These are phyloP conservation scores for Mangifera indica DNA, from an alignment of 345 rosid species.

Conservation along the genomic window DNA sequence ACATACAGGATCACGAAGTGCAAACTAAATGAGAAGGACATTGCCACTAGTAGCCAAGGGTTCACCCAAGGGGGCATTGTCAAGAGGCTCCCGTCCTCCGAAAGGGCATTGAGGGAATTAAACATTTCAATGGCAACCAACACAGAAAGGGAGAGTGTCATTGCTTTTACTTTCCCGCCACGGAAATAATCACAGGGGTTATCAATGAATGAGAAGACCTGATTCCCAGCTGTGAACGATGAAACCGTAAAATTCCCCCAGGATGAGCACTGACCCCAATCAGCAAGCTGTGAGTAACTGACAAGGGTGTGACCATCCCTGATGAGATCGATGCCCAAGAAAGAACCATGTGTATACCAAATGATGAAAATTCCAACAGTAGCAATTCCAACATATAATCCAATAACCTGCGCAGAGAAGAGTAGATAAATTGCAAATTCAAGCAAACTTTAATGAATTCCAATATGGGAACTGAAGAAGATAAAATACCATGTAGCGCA, in stretches of 20 bases:
- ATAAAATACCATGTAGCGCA: constrained; percentile 67
- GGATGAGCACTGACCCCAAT: constrained; percentile 63
- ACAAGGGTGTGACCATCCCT: constrained; percentile 66
- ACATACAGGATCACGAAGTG: constrained; percentile 68
- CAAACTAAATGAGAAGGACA: constrained; percentile 59
- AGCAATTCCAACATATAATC: constrained; percentile 64
- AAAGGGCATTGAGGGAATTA: constrained; percentile 72
- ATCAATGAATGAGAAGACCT: constrained; percentile 37
- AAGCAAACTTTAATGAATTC: background rate
- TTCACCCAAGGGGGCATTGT: constrained; percentile 81
- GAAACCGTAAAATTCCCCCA: constrained; percentile 54
- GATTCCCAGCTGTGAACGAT: constrained; percentile 56
- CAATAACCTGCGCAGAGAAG: constrained; percentile 51
- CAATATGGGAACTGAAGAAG: background rate
- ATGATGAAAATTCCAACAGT: constrained; percentile 66
- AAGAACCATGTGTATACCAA: constrained; percentile 62
- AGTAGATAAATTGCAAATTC: background rate
- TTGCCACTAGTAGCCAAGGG: constrained; percentile 67
- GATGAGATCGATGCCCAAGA: constrained; percentile 59
- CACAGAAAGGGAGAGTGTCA: constrained; percentile 66
- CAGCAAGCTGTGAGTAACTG: constrained; percentile 55
- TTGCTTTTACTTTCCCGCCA: constrained; percentile 63
- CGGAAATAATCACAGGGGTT: constrained; percentile 68
- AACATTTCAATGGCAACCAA: constrained; percentile 80
- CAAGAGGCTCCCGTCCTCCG: constrained; percentile 69